Base-by-base conservation (phyloP, 2,329 filamentous ascomycete genomes). In the Fusarium napiforme region DNA sequence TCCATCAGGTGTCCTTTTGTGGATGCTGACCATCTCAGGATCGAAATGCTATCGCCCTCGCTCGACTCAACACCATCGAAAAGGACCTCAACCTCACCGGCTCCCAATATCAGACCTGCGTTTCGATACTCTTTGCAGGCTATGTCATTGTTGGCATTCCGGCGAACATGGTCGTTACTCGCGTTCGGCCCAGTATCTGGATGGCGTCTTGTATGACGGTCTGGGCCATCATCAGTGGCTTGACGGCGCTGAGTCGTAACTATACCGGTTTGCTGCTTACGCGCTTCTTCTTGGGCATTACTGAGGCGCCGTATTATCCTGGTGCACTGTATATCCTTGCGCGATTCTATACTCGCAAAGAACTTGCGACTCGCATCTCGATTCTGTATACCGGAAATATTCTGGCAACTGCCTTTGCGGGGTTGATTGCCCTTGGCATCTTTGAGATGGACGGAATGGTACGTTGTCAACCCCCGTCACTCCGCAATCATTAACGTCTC, bases 271-370 rank as follows among this genome's bases (percentile, higher is more conserved):
- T 89, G 16, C 78, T 89, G 4, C 81, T 84, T 0, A 81, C 87
- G 1, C 82, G 84, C 21, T 84, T 85, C 77, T 82, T 85, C 46
- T 42, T 79, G 15, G 78, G 84, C 4, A 75, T 86, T 7, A 81
- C 82, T 3, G 84, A 85, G 67, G 83, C 83, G 1, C 82, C 83
- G 0, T 81, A 82, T 55, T 83, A 81, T 52, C 79, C 78, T 4
- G 79, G 81, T 34, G 80, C 76, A 10, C 65, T 82, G 14, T 81
- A 80, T 56, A 83, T 88, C n/a, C 80, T 89, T 5, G 85, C 85
- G 1, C 83, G 86, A 46, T 90, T 87, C 79, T 90, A 89, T 74
- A 88, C 86, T 1, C 82, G 85, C n/a, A 85, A 87, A 69, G 83
- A 85, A 67, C 75, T 86, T 30, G 79, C 81, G 10, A 77, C 81